Conservation (phyloP, 1,284 basidiomycete genomes). For the Puccinia hordei region DNA sequence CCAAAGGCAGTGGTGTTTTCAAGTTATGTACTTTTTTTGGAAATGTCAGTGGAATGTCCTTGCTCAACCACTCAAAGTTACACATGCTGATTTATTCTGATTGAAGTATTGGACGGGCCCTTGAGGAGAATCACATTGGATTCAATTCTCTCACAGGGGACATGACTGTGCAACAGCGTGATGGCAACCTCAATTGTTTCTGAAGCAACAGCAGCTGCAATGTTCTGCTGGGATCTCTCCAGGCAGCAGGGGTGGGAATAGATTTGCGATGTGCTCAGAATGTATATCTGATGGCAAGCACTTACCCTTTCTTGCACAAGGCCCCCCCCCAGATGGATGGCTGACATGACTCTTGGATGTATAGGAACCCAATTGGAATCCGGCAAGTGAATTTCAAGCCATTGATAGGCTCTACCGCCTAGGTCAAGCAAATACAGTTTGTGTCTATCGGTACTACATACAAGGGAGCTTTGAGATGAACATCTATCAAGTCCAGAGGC, state of each 20-base stretch:
- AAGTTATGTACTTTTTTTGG: not conserved
- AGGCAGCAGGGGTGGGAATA: not conserved
- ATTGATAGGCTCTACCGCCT: no score
- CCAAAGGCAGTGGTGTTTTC: slow-evolving; percentile 6
- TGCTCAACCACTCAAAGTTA: no score
- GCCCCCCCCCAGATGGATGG: no score
- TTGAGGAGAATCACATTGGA: not conserved
- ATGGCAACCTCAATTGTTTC: not conserved
- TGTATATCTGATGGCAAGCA: not conserved
- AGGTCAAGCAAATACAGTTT: no score
- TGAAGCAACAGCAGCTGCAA: not conserved
- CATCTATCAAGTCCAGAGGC: no score
- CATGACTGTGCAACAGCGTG: not conserved
- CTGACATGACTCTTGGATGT: no score
- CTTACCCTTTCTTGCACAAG: no score
- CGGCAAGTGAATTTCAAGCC: no score
- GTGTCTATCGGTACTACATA: no score
- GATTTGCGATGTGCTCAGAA: not conserved
- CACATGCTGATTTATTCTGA: no score
- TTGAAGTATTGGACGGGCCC: not conserved
- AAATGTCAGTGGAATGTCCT: not conserved
- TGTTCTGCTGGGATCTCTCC: not conserved
- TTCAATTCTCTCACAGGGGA: not conserved
- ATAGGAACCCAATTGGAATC: no score
- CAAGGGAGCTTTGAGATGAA: no score